These are phyloP conservation scores for Blastocystis hominis DNA, from an alignment of 352 stramenopile species.

Conservation along the genomic window DNA sequence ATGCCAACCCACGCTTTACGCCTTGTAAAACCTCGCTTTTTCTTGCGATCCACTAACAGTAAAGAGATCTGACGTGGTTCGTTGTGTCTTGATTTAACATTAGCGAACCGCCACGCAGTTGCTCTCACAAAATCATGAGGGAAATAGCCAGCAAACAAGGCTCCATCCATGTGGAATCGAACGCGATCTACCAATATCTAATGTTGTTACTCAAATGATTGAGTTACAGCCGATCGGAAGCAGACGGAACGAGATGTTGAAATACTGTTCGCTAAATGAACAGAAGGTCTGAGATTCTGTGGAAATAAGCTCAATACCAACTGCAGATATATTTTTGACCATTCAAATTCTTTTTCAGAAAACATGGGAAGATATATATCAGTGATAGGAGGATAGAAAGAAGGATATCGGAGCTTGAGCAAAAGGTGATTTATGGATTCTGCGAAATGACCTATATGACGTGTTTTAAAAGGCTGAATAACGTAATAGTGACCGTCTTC, in stretches of 20 bases:
- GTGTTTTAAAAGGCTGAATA: neutral
- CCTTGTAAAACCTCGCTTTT: no score
- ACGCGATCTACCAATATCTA: no score
- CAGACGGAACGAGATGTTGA: neutral
- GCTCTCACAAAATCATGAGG: no score
- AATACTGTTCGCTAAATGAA: neutral
- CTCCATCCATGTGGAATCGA: no score
- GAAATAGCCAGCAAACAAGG: no score
- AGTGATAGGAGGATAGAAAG: neutral
- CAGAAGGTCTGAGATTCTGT: neutral
- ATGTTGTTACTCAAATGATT: no score
- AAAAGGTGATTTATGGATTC: slow-evolving; percentile 34
- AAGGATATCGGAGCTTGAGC: neutral
- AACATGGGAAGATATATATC: neutral
- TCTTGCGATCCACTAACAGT: no score
- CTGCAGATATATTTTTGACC: slow-evolving; percentile 12
- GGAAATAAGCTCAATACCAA: slow-evolving; percentile 31
- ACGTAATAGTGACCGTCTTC: neutral
- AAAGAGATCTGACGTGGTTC: no score
- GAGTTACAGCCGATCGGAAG: no score
- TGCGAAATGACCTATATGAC: slow-evolving; percentile 36
- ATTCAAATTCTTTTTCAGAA: slow-evolving; percentile 5
- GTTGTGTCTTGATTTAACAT: no score
- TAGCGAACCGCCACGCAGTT: no score
- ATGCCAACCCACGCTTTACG: no score